Conservation (phyloP, 768 basidiomycete genomes). For the Xerocomus brunneocitrinus region DNA sequence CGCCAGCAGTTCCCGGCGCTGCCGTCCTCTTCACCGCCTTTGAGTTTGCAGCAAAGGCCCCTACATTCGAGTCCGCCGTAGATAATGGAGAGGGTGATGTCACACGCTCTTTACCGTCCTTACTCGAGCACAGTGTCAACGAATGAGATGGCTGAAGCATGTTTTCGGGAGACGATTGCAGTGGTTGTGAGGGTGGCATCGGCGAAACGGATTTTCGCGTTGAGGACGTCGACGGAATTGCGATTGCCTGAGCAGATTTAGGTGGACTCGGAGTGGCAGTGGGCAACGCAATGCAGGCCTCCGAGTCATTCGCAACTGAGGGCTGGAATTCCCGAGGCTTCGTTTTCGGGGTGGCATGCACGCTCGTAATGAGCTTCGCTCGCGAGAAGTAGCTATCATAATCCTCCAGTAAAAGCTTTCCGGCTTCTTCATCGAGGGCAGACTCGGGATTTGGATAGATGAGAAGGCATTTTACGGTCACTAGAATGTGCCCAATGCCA, state of each 20-base stretch:
- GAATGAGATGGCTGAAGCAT: constrained; percentile 39
- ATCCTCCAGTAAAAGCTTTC: constrained; percentile 84
- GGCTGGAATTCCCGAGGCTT: constrained; percentile 69
- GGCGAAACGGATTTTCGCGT: constrained; percentile 42
- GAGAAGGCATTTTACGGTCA: constrained; percentile 91
- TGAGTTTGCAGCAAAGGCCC: constrained; percentile 34
- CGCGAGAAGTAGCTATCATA: constrained; percentile 85
- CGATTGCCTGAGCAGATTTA: constrained; percentile 29
- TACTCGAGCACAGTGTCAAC: constrained; percentile 26
- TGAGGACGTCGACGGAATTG: constrained; percentile 39
- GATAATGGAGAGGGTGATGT: constrained; percentile 65
- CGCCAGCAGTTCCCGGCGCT: constrained; percentile 52
- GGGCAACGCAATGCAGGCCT: constrained; percentile 14
- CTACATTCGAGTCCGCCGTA: constrained; percentile 67
- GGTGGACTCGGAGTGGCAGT: constrained; percentile 17
- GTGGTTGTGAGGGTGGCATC: constrained; percentile 36
- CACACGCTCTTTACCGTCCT: constrained; percentile 53
- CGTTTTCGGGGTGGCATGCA: constrained; percentile 82
- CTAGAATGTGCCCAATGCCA: constrained; percentile 86
- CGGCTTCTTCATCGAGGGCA: constrained; percentile 93
- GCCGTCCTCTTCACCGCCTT: constrained; percentile 67
- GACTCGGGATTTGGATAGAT: constrained; percentile 98
- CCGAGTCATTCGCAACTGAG: constrained; percentile 30
- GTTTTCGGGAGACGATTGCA: constrained; percentile 36
- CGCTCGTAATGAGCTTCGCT: constrained; percentile 83